Base-by-base conservation (phyloP, 345 rosid species). In the Combretum micranthum region DNA sequence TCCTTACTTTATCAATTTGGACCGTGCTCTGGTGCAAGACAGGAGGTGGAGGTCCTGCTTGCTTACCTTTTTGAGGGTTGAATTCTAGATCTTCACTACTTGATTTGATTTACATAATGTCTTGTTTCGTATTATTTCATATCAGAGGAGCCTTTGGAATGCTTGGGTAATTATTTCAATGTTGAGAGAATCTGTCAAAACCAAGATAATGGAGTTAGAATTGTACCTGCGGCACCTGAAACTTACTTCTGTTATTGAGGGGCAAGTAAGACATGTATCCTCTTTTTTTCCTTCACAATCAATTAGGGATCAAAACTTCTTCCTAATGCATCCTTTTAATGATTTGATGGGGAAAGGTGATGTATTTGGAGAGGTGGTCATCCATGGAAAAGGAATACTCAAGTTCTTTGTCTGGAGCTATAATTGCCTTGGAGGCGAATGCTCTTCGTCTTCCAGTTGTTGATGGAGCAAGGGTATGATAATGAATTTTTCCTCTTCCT, bases 361-460 rank as follows among this genome's bases (percentile, higher is more conserved):
- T 6, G 20, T 59, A 55, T 74, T 72, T 88, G 60, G 88, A 85
- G 62, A 85, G 78, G 39, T 80, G 81, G 67, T 64, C 72, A 12
- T 71, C 64, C 25, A 16, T 80, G 61, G 85, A 88, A 39, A 61
- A 55, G 17, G 80, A 81, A 55, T 77, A 73, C 62, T 74, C 72
- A 48, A 19, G 75, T 64, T 83, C 93, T 50, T 65, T 88, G 56
- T 69, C 76, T 57, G 88, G 83, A 52, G 94, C 86, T 62, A 73
- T 64, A 17, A 77, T 81, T 73, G 85, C 88, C 47, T 67, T 88
- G 65, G 72, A 68, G 75, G 88, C 86, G 39, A 88, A 85, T 77
- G 83, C 86, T 15, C 83, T 85, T 48, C 86, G 82, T 56, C 83
- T 85, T 65, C 96, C 96, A 37, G 80, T 88, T 70, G 79, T 77